These are phyloP conservation scores for Maudiozyma humilis DNA, from an alignment of 1,139 yeast species.

Conservation along the genomic window DNA sequence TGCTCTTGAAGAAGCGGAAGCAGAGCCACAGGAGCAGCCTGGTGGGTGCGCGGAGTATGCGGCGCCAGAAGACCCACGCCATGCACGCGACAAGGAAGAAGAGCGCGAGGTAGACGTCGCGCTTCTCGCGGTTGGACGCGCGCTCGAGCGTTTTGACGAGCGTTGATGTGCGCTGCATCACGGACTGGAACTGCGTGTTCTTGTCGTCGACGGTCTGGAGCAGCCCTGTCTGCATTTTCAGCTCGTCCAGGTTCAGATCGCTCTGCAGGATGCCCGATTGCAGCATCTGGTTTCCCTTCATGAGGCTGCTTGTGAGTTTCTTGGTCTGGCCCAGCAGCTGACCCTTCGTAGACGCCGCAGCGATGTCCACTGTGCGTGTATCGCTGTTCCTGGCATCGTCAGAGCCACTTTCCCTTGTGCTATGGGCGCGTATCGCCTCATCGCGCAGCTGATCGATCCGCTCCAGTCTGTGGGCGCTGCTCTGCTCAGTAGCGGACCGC, in stretches of 20 bases:
- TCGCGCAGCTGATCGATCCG: slow-evolving; percentile 16
- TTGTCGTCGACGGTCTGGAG: slow-evolving; percentile 40
- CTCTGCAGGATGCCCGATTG: slow-evolving; percentile 51
- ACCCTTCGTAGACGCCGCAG: slow-evolving; percentile 21
- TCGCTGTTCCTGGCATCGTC: background rate
- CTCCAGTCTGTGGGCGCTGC: slow-evolving; percentile 6
- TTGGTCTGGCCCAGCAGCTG: slow-evolving; percentile 32
- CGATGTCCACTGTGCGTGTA: background rate
- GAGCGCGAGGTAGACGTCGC: slow-evolving; percentile 44
- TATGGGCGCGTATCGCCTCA: slow-evolving; percentile 12
- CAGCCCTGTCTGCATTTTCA: slow-evolving; percentile 48
- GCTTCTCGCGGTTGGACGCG: slow-evolving; percentile 48
- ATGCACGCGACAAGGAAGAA: slow-evolving; percentile 44
- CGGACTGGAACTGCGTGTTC: slow-evolving; percentile 38
- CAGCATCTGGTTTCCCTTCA: slow-evolving; percentile 37
- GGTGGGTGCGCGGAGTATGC: slow-evolving; percentile 45
- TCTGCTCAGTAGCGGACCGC: slow-evolving; percentile 5
- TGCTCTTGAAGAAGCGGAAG: slow-evolving; percentile 36
- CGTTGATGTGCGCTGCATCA: slow-evolving; percentile 43
- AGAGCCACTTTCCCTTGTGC: background rate
- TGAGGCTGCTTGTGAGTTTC: slow-evolving; percentile 31
- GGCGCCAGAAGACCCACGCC: slow-evolving; percentile 49
- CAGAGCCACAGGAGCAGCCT: slow-evolving; percentile 43
- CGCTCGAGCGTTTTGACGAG: slow-evolving; percentile 42
- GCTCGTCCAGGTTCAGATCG: slow-evolving; percentile 49